Percentiles rank a stretch among this genome's conserved stretches.
These are phyloP conservation scores for Trametes sanguinea DNA, from an alignment of 768 basidiomycete species.

Conservation along the genomic window DNA sequence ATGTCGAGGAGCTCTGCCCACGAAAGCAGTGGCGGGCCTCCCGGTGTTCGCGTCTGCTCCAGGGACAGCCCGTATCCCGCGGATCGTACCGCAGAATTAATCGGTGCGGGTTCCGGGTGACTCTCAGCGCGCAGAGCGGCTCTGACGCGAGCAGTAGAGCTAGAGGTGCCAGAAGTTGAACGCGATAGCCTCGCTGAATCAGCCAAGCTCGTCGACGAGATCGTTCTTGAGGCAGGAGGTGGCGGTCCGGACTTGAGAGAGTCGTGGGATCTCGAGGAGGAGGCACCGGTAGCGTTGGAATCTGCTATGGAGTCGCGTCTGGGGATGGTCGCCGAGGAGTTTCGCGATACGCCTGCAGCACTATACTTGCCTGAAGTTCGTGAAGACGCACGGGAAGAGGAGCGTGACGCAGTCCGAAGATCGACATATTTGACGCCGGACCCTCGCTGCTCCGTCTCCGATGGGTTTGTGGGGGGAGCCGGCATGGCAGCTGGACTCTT, in stretches of 20 bases:
- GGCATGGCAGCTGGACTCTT: too few species aligned
- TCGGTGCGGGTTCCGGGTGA: not conserved
- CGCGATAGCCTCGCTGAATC: too few species aligned
- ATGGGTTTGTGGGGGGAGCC: not conserved
- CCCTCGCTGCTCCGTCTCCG: not conserved
- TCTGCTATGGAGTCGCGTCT: too few species aligned
- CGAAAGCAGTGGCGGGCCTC: constrained; percentile 17
- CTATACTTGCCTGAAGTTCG: not conserved
- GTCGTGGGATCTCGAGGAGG: too few species aligned
- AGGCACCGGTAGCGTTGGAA: too few species aligned
- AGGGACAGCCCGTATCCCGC: constrained; percentile 1
- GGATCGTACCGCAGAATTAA: not conserved
- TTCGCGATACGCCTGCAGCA: too few species aligned
- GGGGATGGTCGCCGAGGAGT: not conserved
- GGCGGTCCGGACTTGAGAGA: too few species aligned
- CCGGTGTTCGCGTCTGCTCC: constrained; percentile 8
- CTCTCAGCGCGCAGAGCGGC: not conserved
- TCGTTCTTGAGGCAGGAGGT: too few species aligned
- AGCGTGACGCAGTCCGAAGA: constrained; percentile 3
- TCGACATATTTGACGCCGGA: constrained; percentile 3
- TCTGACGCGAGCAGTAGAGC: too few species aligned
- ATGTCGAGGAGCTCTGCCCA: constrained; percentile 18
- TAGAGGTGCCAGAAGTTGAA: too few species aligned
- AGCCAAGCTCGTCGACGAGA: too few species aligned
- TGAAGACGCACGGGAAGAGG: constrained; percentile 16